Conservation (phyloP, 768 basidiomycete species). For the Artomyces pyxidatus region DNA sequence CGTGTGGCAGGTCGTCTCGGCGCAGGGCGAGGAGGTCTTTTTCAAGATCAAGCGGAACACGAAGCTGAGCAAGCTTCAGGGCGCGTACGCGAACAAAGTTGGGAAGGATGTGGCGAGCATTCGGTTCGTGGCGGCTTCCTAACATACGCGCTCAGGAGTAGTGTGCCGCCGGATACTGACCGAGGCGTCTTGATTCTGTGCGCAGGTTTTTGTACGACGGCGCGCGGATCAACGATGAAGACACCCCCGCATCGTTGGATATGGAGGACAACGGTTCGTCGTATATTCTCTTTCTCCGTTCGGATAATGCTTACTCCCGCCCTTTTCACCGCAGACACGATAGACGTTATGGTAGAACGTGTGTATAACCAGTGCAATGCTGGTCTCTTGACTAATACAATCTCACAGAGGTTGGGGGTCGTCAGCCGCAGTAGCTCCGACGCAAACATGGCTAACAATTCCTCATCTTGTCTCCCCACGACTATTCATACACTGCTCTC, state of each 20-base stretch:
- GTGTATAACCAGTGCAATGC: slow-evolving; percentile 19
- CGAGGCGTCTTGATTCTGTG: not conserved
- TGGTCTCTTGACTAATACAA: not conserved
- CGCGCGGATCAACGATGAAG: slow-evolving; percentile 74
- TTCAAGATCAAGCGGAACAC: slow-evolving; percentile 97
- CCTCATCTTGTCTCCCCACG: no score
- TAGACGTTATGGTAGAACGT: slow-evolving; percentile 98
- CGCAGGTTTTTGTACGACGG: slow-evolving; percentile 89
- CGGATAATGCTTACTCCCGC: not conserved
- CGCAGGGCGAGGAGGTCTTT: slow-evolving; percentile 81
- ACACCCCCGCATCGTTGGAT: slow-evolving; percentile 76
- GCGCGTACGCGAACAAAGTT: slow-evolving; percentile 87
- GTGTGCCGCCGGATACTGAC: not conserved
- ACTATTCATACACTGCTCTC: no score
- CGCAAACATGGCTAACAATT: no score
- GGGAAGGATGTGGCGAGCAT: slow-evolving; percentile 85
- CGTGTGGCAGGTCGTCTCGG: slow-evolving; percentile 57
- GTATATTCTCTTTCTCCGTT: not conserved
- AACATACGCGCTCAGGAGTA: slow-evolving; percentile 1
- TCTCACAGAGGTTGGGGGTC: not conserved
- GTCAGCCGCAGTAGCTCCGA: not conserved
- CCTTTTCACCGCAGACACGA: slow-evolving; percentile 50
- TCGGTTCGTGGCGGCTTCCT: slow-evolving; percentile 47
- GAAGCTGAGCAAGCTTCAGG: slow-evolving; percentile 86
- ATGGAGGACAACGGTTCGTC: slow-evolving; percentile 82